phyloP scores from a whole-genome alignment of 768 basidiomycete species.

The Suillus hirtellus region DNA sequence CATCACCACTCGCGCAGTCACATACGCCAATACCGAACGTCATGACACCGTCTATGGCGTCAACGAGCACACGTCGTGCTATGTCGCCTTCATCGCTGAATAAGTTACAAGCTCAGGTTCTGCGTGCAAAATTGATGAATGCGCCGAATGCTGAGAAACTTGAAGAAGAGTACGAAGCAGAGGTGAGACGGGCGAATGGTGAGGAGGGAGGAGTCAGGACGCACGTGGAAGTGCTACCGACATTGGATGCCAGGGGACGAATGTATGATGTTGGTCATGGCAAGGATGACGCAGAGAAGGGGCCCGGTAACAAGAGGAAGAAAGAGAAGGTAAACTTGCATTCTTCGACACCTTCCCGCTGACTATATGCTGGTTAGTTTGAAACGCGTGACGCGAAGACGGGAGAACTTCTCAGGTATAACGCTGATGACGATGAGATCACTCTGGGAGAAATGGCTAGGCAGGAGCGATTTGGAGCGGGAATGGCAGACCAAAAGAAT shows the following conservation, averaged over 20 bases:
- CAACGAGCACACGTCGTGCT: slow-evolving; percentile 40
- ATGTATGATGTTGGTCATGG: slow-evolving; percentile 91
- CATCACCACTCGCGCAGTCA: slow-evolving; percentile 58
- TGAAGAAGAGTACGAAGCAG: slow-evolving; percentile 84
- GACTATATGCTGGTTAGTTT: slow-evolving; percentile 44
- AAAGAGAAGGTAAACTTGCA: slow-evolving; percentile 58
- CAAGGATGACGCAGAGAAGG: slow-evolving; percentile 51
- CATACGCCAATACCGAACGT: slow-evolving; percentile 90
- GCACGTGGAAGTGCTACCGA: slow-evolving; percentile 84
- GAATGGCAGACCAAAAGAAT: slow-evolving; percentile 88
- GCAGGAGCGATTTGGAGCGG: slow-evolving; percentile 89
- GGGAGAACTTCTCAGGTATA: slow-evolving; percentile 85
- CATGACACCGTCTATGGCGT: slow-evolving; percentile 66
- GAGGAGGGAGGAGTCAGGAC: slow-evolving; percentile 46
- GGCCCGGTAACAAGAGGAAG: slow-evolving; percentile 76
- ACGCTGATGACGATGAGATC: slow-evolving; percentile 85
- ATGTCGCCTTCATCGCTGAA: slow-evolving; percentile 83
- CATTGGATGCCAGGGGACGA: slow-evolving; percentile 78
- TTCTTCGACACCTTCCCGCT: slow-evolving; percentile 11
- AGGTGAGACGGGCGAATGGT: slow-evolving; percentile 52
- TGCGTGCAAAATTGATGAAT: slow-evolving; percentile 87
- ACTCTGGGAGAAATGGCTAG: slow-evolving; percentile 91
- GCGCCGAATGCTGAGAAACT: slow-evolving; percentile 74
- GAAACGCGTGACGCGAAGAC: slow-evolving; percentile 91
- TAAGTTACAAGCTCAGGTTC: slow-evolving; percentile 87